Conservation (phyloP, 2,329 filamentous ascomycete genomes). For the Pseudogymnoascus sp. region DNA sequence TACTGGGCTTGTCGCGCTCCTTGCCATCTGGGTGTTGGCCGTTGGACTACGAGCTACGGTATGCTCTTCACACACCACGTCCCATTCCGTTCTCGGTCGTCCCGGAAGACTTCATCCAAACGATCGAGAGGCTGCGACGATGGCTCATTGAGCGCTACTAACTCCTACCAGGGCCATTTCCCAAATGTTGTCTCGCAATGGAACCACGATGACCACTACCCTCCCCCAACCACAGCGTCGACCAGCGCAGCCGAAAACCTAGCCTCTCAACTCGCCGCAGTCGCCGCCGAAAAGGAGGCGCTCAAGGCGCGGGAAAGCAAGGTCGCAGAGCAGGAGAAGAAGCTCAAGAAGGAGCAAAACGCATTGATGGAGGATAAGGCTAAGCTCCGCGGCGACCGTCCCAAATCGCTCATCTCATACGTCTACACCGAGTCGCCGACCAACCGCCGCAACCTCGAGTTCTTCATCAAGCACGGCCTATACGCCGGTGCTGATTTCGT, state of each 20-base stretch:
- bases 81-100: background rate
- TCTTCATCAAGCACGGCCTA: slow-evolving; percentile 11
- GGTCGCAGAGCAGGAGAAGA: background rate
- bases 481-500: slow-evolving; percentile 10
- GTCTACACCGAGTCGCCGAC: slow-evolving; percentile 11
- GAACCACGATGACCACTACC: slow-evolving; percentile 6
- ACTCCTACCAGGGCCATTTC: background rate
- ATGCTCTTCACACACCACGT: background rate
- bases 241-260: background rate
- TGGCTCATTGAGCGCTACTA: background rate
- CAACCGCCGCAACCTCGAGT: slow-evolving; percentile 9
- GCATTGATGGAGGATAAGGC: background rate
- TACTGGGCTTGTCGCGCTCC: slow-evolving; percentile 1
- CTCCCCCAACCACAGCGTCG: background rate
- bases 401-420: slow-evolving; percentile 11
- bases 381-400: background rate
- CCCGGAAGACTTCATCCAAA: background rate
- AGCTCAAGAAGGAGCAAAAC: background rate
- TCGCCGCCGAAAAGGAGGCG: background rate
- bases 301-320: slow-evolving; percentile 1
- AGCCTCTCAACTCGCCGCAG: background rate
- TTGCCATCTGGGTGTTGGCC: background rate
- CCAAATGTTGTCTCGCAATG: slow-evolving; percentile 3
- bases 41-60: background rate
- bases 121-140: background rate